Conservation (phyloP, 148 eudicot species). For the Fallopia convolvulus region DNA sequence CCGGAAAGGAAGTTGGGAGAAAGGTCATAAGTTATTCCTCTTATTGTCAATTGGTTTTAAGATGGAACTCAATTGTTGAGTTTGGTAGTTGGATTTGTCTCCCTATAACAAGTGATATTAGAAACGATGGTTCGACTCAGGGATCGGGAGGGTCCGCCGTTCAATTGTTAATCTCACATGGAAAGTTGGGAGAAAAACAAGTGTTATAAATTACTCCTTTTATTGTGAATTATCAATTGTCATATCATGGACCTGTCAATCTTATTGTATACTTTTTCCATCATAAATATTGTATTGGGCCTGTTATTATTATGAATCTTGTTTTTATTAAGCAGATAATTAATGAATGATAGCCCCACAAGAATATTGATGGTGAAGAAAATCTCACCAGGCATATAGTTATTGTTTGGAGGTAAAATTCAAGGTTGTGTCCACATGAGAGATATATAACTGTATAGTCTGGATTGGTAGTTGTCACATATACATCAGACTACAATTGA, state of each 20-base stretch:
- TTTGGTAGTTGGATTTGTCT: too few species aligned
- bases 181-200: too few species aligned
- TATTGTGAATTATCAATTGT: too few species aligned
- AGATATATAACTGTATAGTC: neutral
- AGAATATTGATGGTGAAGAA: neutral
- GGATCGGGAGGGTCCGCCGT: too few species aligned
- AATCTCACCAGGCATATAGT: neutral
- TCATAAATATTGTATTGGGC: neutral
- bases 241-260: constrained; percentile 5
- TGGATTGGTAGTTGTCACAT: neutral
- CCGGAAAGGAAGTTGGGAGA: too few species aligned
- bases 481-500: neutral
- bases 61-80: too few species aligned
- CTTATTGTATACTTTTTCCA: neutral
- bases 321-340: neutral
- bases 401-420: neutral
- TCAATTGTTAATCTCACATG: too few species aligned
- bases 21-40: too few species aligned
- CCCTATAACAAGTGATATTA: too few species aligned
- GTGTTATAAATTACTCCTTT: too few species aligned
- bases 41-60: too few species aligned
- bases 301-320: neutral
- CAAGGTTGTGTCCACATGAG: neutral
- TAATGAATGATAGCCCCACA: constrained; percentile 4
- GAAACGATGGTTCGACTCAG: too few species aligned